Conservation (phyloP, 768 basidiomycete genomes). For the Rhodosporidiobolus odoratus region DNA sequence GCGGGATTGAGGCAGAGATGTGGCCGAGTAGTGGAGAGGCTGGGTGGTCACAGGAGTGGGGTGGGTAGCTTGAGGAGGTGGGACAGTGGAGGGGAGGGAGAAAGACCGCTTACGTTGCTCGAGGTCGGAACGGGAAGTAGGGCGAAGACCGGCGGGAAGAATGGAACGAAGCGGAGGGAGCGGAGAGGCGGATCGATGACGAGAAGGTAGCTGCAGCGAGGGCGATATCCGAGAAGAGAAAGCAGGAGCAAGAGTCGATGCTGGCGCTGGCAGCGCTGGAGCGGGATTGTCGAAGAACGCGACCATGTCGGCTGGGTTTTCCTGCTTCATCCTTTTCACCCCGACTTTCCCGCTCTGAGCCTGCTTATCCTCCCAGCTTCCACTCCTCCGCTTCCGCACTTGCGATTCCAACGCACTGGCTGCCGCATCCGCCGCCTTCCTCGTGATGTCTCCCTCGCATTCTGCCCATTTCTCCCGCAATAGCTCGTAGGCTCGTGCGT, state of each 20-base stretch:
- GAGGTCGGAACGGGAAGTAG: neutral
- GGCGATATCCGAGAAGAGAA: too few relatives aligned
- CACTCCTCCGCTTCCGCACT: neutral
- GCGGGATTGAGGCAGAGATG: neutral
- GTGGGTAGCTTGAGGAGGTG: neutral
- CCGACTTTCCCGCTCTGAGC: too few relatives aligned
- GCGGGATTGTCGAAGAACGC: constrained; percentile 25
- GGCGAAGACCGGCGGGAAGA: neutral
- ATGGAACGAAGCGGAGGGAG: neutral
- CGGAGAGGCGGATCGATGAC: neutral
- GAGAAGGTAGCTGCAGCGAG: neutral
- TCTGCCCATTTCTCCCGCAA: constrained; percentile 6
- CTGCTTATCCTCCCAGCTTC: constrained; percentile 2
- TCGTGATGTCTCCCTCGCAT: neutral
- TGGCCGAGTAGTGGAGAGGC: neutral
- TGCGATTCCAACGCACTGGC: neutral
- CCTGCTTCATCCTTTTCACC: too few relatives aligned
- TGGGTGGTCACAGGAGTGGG: neutral
- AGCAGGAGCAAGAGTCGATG: neutral
- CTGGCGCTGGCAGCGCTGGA: neutral
- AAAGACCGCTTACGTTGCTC: neutral
- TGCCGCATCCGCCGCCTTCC: neutral
- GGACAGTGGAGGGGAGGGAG: neutral
- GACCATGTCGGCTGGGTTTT: neutral
- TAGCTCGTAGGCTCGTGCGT: constrained; percentile 10